phyloP scores from a whole-genome alignment of 2,329 filamentous ascomycete genomes.

The Huntiella moniliformis region DNA sequence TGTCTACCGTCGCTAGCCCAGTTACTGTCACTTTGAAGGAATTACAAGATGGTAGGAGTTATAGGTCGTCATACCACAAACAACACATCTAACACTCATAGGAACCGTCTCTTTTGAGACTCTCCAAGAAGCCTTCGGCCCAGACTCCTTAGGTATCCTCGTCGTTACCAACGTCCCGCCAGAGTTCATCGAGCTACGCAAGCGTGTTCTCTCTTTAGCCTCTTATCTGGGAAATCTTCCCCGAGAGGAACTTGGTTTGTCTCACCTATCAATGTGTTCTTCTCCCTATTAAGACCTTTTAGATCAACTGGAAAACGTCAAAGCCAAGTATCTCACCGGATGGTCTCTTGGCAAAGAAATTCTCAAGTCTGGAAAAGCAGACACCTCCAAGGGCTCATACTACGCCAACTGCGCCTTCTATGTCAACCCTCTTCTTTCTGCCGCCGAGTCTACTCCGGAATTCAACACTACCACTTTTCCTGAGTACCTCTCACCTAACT shows the following conservation, averaged over 20 bases:
- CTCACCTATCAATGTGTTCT: not conserved
- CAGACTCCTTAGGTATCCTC: conserved; percentile 77
- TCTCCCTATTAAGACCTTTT: conserved; percentile 3
- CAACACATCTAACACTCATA: conserved; percentile 18
- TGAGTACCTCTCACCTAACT: conserved; percentile 76
- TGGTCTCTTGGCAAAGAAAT: conserved; percentile 74
- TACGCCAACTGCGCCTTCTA: conserved; percentile 74
- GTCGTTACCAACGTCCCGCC: conserved; percentile 71
- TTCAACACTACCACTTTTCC: conserved; percentile 49
- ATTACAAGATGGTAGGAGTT: conserved; percentile 33
- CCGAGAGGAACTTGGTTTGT: conserved; percentile 47
- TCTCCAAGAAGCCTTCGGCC: conserved; percentile 69
- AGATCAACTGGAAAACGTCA: conserved; percentile 39
- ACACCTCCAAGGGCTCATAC: conserved; percentile 67
- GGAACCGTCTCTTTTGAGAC: conserved; percentile 48
- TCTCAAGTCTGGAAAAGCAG: conserved; percentile 56
- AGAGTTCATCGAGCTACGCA: conserved; percentile 52
- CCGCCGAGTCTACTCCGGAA: conserved; percentile 38
- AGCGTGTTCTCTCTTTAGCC: conserved; percentile 61
- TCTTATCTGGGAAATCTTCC: conserved; percentile 77
- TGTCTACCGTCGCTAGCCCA: conserved; percentile 26
- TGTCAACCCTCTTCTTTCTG: conserved; percentile 41
- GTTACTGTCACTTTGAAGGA: conserved; percentile 44
- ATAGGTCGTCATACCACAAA: conserved; percentile 4
- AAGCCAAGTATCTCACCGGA: conserved; percentile 47